Evolutionary conservation across 495 filamentous ascomycete genomes (phyloP).

Genomic region (Aspergillus homomorphus): DNA sequence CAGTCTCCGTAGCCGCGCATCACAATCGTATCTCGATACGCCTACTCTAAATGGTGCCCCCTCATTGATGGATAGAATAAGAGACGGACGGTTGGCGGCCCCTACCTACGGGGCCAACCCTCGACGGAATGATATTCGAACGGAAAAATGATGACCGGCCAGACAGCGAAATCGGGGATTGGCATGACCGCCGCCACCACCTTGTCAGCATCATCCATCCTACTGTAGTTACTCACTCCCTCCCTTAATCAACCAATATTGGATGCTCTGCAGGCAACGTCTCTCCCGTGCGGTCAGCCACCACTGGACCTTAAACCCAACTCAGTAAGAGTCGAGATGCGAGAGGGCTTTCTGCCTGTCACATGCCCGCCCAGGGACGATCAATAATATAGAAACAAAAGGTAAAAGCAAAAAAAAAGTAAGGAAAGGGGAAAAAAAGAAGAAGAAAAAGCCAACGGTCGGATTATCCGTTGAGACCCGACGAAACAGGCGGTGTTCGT

Average conservation of each 20-base stretch:
- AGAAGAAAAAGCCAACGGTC: not conserved
- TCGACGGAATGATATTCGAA: no score
- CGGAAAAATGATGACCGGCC: no score
- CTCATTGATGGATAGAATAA: no score
- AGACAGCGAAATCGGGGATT: no score
- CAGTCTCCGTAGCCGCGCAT: no score
- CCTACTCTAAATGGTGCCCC: no score
- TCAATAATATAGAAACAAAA: not conserved
- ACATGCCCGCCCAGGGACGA: not conserved
- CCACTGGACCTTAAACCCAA: not conserved
- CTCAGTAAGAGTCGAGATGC: not conserved
- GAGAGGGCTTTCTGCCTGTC: not conserved
- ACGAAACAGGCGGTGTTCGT: not conserved
- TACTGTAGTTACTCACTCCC: no score
- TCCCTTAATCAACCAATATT: not conserved
- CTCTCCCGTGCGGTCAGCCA: not conserved
- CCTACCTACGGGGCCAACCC: no score
- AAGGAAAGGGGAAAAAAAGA: not conserved
- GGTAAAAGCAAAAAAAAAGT: not conserved
- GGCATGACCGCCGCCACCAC: no score
- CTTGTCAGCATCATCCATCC: no score
- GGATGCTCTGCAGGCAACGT: not conserved
- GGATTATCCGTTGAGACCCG: not conserved
- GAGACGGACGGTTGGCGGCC: no score
- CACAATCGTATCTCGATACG: no score